phyloP scores from a whole-genome alignment of 2,329 filamentous ascomycete genomes.

The Talaromyces atroroseus region DNA sequence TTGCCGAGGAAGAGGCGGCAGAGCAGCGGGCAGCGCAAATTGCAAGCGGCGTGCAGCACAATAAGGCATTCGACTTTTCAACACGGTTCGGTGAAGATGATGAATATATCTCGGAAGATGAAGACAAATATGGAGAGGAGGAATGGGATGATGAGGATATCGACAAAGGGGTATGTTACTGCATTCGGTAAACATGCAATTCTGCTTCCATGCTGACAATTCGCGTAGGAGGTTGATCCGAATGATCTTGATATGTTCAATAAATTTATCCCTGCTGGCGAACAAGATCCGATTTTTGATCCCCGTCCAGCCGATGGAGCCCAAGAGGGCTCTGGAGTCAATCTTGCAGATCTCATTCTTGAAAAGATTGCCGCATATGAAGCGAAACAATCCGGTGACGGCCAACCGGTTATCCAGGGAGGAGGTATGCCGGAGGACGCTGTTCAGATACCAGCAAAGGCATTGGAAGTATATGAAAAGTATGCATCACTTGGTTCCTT shows the following conservation, averaged over 20 bases:
- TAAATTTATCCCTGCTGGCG: conserved; percentile 73
- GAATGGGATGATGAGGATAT: conserved; percentile 72
- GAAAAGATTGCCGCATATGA: conserved; percentile 93
- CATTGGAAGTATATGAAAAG: conserved; percentile 91
- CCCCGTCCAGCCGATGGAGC: conserved; percentile 45
- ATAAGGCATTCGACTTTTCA: conserved; percentile 73
- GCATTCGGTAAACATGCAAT: no score
- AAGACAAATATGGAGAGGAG: conserved; percentile 53
- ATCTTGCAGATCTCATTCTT: conserved; percentile 87
- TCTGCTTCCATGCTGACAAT: conserved; percentile 12
- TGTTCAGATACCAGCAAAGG: conserved; percentile 80
- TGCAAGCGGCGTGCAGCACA: conserved; percentile 38
- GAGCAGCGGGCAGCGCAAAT: conserved; percentile 36
- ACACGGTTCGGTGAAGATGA: conserved; percentile 59
- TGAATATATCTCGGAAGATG: conserved; percentile 42
- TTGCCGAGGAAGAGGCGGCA: conserved; percentile 72
- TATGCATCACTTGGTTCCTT: conserved; percentile 33
- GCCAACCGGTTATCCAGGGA: conserved; percentile 42
- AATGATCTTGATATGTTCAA: conserved; percentile 86
- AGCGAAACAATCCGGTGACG: conserved; percentile 52
- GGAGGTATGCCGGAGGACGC: conserved; percentile 67
- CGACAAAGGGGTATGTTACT: conserved; percentile 38
- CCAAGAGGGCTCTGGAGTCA: conserved; percentile 57
- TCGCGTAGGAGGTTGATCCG: conserved; percentile 68
- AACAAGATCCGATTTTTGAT: conserved; percentile 67